Evolutionary conservation across 176 grass and related monocot genomes (phyloP).

Genomic region (Aegilops bicornis): DNA sequence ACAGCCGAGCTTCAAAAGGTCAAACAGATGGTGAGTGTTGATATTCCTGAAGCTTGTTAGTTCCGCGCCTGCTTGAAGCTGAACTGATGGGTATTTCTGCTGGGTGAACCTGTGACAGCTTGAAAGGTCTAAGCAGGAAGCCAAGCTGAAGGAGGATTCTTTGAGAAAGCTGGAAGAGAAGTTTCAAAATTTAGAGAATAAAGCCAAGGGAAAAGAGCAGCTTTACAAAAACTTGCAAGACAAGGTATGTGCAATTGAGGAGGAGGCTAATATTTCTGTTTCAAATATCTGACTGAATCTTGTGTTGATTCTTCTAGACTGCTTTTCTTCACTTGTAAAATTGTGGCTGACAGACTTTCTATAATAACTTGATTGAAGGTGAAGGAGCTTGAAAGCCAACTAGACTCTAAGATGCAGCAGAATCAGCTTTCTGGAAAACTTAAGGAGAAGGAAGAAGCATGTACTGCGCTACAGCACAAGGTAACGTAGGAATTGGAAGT

Average conservation of each 20-base stretch:
- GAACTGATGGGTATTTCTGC: conserved; percentile 11
- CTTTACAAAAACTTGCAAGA: conserved; percentile 76
- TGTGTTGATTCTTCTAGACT: not conserved
- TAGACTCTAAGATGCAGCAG: conserved; percentile 58
- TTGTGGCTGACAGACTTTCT: conserved; percentile 5
- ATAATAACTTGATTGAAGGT: conserved; percentile 33
- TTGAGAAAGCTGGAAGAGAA: conserved; percentile 84
- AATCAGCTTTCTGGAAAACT: conserved; percentile 66
- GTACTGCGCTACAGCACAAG: conserved; percentile 62
- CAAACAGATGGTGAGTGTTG: conserved; percentile 76
- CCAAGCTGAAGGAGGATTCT: conserved; percentile 73
- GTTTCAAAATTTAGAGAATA: conserved; percentile 74
- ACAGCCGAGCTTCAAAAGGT: conserved; percentile 79
- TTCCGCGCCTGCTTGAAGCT: conserved; percentile 10
- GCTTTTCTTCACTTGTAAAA: not conserved
- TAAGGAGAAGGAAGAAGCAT: conserved; percentile 85
- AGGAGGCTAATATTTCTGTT: not conserved
- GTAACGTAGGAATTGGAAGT: conserved; percentile 61
- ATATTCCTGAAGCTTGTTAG: not conserved
- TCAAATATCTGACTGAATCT: not conserved
- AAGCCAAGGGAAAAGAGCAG: conserved; percentile 80
- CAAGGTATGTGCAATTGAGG: conserved; percentile 54
- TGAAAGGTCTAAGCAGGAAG: conserved; percentile 86
- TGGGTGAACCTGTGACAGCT: conserved; percentile 51
- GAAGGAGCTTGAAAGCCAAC: conserved; percentile 72